Percentiles rank a stretch among this genome's conserved stretches.
phyloP scores from a whole-genome alignment of 495 filamentous ascomycete species.

The Astrothelium macrocarpum region DNA sequence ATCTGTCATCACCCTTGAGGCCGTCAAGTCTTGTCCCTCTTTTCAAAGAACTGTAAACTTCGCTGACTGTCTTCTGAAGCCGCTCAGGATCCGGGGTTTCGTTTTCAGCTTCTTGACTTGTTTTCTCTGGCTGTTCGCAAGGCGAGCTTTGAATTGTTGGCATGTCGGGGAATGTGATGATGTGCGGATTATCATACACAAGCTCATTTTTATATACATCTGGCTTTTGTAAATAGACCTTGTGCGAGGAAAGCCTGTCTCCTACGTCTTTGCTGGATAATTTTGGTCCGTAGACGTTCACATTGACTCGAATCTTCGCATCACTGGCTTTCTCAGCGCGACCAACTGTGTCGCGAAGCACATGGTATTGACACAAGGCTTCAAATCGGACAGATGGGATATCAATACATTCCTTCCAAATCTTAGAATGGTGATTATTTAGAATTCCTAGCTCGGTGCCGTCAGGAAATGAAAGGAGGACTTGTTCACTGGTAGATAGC shows the following conservation, averaged over 20 bases:
- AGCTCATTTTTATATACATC: conserved; percentile 3
- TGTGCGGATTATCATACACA: conserved; percentile 15
- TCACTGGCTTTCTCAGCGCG: conserved; percentile 13
- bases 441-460: conserved; percentile 8
- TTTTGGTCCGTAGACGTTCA: conserved; percentile 14
- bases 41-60: background rate
- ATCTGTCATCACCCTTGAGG: background rate
- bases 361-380: background rate
- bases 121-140: background rate
- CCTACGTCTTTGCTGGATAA: conserved; percentile 3
- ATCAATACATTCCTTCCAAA: background rate
- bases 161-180: conserved; percentile 12
- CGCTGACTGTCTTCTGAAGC: background rate
- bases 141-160: background rate
- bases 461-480: conserved; percentile 12
- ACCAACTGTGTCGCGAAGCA: conserved; percentile 9
- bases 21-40: background rate
- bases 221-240: conserved; percentile 14
- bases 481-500: background rate
- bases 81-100: background rate
- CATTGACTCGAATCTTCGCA: conserved; percentile 13
- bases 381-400: background rate
- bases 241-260: conserved; percentile 4
- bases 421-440: conserved; percentile 6
- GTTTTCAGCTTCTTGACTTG: background rate